These are phyloP conservation scores for Oropetium thomaeum DNA, from an alignment of 176 grass and related monocot species.

Conservation along the genomic window DNA sequence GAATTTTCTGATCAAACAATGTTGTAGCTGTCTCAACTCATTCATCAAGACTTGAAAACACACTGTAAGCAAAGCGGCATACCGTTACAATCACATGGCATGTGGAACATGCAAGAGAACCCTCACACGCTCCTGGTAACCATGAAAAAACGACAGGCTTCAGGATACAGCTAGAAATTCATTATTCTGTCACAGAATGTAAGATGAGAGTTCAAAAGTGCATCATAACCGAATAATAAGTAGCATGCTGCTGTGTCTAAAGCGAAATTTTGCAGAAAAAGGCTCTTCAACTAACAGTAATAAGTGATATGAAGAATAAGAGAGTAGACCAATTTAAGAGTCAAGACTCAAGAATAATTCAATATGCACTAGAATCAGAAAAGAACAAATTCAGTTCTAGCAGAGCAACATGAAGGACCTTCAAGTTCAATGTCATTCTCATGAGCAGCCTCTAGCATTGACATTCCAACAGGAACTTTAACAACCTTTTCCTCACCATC, in stretches of 20 bases:
- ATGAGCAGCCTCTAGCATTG: slow-evolving; percentile 90
- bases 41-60: not conserved
- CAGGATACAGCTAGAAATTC: not conserved
- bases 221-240: not conserved
- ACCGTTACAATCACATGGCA: slow-evolving; percentile 94
- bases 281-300: slow-evolving; percentile 1
- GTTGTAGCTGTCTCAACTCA: slow-evolving; percentile 4
- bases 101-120: slow-evolving; percentile 93
- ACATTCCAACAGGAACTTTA: slow-evolving; percentile 94
- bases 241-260: too few species aligned
- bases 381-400: not conserved
- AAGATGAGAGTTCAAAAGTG: slow-evolving; percentile 5
- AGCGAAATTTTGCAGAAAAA: not conserved
- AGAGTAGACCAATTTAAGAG: not conserved
- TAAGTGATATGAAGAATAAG: slow-evolving; percentile 9
- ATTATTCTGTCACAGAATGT: not conserved
- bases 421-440: slow-evolving; percentile 98
- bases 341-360: not conserved
- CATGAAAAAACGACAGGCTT: slow-evolving; percentile 16
- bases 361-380: not conserved
- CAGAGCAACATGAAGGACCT: slow-evolving; percentile 33
- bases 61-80: slow-evolving; percentile 19
- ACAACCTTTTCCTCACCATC: slow-evolving; percentile 75
- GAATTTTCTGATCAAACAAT: slow-evolving; percentile 38
- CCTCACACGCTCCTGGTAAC: slow-evolving; percentile 82